Base-by-base conservation (phyloP, 2,329 filamentous ascomycete species). In the Cladophialophora carrionii region DNA sequence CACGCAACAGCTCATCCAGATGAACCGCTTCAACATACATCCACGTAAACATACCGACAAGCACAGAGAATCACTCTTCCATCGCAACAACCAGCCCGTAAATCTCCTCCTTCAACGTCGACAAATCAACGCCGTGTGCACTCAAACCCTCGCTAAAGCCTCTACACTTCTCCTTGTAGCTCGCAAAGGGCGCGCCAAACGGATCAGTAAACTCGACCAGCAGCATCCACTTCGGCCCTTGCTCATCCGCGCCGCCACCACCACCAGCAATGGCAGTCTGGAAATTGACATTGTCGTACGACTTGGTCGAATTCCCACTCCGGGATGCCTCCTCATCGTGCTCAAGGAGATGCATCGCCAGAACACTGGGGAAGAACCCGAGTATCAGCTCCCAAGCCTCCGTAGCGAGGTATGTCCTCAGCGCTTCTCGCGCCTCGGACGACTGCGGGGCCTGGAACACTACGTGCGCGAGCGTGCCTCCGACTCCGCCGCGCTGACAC, bases 121-220 rank as follows among this genome's bases (percentile, higher is more conserved):
- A 22, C n/a, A 60, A 8, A 52, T 60, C 52, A 8, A 59, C 57
- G 20, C 24, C 62, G 9, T 37, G 34, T 8, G 56, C 41, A 20
- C 20, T 29, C 41, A 64, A 32, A 3, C 57, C 57, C 14, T 60
- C 51, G n/a, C 10, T 37, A 24, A 64, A 22, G 2, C 37, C 57
- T n/a, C 14, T n/a, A 17, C 56, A 49, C 8, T 49, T 20, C 26
- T 46, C 51, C 6, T 31, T 41, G 20, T 62, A 56, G 24, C 43
- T 63, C 26, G 54, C 52, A 46, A 61, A 66, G 26, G 61, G 61
- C 9, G 61, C 51, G 4, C 29, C 49, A 9, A 63, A 24, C 17
- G 61, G 49, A n/a, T 66, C 64, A 3, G 52, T 41, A 46, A 60
- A 64, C 52, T 66, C 64, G 32, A 63, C 37, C 26, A 66, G n/a